Base-by-base conservation (phyloP, 1,139 yeast genomes). In the Candida sp. region DNA sequence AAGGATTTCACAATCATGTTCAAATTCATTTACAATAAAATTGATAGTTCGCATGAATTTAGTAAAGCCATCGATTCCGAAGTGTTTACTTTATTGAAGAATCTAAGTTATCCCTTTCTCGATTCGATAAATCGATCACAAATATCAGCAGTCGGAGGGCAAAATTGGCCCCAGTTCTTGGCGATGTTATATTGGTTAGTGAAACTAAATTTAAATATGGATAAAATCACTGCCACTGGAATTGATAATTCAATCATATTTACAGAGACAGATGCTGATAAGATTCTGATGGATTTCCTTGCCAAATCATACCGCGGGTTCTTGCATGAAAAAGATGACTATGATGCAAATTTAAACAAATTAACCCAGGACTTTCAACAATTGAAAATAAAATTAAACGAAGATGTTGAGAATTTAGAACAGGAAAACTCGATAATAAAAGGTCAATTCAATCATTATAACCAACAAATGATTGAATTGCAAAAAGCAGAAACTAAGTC, bases 91-190 rank as follows among this genome's bases (percentile, higher is more conserved):
- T 66, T 88, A 12, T 66, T 91, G 51, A 83, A 81, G 56, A 73
- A 74, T 29, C 63, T 89, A 48, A 79, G 79, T 42, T 91, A 90
- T 57, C 97, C 98, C 1, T 88, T 84, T 60, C 62, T 89, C 45
- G 96, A 87, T 37, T 73, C 87, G 0, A 82, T 90, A 38, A 87
- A 84, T 60, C 81, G 90, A 55, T 84, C 93, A 1, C 96, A 88
- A 58, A 82, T 90, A 30, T 82, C 91, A 40, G 97, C 97, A 0
- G 97, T 89, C 5, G 97, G 97, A 2, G 96, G 96, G 1, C 85
- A 85, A 46, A 84, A 84, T 55, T 89, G 97, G 97, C 91, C 89
- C 15, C 77, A 79, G 21, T 86, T 88, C 54, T 64, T 90, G 42
- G 96, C 95, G 1, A 80, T 90, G 76, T 68, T 89, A 32, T 82